Percentiles rank a stretch among this genome's conserved stretches.
These are phyloP conservation scores for Ophidiomyces ophidiicola DNA, from an alignment of 2,329 filamentous ascomycete genomes.

Conservation along the genomic window DNA sequence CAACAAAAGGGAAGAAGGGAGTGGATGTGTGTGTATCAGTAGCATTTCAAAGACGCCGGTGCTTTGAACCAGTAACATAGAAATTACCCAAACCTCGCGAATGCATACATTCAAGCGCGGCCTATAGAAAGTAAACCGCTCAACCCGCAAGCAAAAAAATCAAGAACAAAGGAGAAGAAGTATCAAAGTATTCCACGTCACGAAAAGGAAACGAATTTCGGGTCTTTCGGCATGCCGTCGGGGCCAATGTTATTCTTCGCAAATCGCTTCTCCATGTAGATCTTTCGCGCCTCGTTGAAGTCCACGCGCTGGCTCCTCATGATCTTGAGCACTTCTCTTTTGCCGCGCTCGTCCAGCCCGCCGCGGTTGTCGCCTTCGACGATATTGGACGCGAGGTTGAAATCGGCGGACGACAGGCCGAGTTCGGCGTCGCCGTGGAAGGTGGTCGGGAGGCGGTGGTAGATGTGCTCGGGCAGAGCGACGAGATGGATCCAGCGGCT, in stretches of 20 bases:
- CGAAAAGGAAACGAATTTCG: conserved; percentile 91
- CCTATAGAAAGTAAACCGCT: neutral
- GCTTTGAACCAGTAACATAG: too few relatives aligned
- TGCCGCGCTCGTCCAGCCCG: conserved; percentile 68
- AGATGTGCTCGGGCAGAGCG: conserved; percentile 55
- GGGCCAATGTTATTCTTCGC: conserved; percentile 75
- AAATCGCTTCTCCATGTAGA: conserved; percentile 78
- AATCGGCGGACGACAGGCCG: conserved; percentile 69
- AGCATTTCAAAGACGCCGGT: too few relatives aligned
- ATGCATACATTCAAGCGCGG: neutral
- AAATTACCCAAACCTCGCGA: neutral
- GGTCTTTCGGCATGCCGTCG: conserved; percentile 78
- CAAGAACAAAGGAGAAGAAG: neutral
- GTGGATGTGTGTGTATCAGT: too few relatives aligned
- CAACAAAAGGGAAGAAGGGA: too few relatives aligned
- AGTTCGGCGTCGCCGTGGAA: conserved; percentile 81
- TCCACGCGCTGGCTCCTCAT: conserved; percentile 75
- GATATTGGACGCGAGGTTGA: conserved; percentile 72
- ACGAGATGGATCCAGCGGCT: conserved; percentile 61
- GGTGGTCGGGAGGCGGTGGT: conserved; percentile 61
- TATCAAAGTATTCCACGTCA: conserved; percentile 29
- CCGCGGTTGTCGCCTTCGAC: conserved; percentile 63
- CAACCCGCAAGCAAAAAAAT: neutral
- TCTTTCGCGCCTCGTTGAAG: conserved; percentile 82
- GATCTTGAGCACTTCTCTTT: conserved; percentile 71